phyloP scores from a whole-genome alignment of 108 stramenopile genomes.

The Cyclotella kingstonii region DNA sequence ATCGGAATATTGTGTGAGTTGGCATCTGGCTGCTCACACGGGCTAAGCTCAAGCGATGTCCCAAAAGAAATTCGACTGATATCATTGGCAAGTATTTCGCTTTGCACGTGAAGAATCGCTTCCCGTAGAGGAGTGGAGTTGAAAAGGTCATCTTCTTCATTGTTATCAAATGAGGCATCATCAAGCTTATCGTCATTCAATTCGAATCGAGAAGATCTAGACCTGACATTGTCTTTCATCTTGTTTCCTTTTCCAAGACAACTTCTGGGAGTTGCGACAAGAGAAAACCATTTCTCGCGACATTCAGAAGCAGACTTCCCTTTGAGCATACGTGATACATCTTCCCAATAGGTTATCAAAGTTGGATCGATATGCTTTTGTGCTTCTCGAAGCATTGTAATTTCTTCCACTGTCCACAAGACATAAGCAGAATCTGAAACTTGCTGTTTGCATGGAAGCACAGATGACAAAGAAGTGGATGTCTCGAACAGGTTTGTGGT shows the following conservation, averaged over 20 bases:
- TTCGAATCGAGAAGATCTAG: neutral
- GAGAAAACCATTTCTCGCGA: conserved; percentile 27
- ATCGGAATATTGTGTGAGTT: neutral
- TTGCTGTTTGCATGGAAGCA: neutral
- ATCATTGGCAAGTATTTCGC: conserved; percentile 5
- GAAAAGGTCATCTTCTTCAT: conserved; percentile 28
- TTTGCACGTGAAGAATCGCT: conserved; percentile 2
- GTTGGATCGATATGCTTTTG: conserved; percentile 14
- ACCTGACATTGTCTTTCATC: neutral
- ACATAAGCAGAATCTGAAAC: neutral
- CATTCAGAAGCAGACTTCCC: conserved; percentile 19
- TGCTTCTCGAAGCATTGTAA: conserved; percentile 5
- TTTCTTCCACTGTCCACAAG: conserved; percentile 14
- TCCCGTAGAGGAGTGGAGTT: conserved; percentile 19
- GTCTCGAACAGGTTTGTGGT: too few relatives aligned
- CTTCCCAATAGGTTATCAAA: conserved; percentile 16
- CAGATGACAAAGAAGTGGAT: neutral
- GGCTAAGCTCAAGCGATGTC: conserved; percentile 11
- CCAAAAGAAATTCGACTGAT: neutral
- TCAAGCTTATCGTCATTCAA: neutral
- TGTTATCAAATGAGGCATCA: conserved; percentile 1
- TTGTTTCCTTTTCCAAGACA: neutral
- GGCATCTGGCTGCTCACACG: conserved; percentile 4
- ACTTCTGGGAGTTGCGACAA: conserved; percentile 10
- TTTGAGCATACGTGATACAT: neutral